phyloP scores from a whole-genome alignment of 2,329 filamentous ascomycete species.

The Hypoxylon sp. region DNA sequence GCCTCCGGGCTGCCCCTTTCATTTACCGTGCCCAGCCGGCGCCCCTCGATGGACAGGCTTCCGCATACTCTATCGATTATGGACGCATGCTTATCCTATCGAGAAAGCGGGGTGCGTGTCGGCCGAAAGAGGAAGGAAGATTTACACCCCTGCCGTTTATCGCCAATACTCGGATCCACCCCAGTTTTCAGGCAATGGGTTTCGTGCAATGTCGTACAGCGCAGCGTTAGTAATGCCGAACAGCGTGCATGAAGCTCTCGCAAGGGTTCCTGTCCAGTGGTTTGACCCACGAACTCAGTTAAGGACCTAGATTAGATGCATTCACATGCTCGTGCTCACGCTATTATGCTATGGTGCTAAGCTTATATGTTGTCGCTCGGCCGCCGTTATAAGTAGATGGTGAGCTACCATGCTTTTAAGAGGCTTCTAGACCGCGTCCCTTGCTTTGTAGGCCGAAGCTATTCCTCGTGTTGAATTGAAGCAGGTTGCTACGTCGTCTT shows the following conservation, averaged over 20 bases:
- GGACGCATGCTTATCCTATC: slow-evolving; percentile 4
- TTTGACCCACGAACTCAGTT: slow-evolving; percentile 29
- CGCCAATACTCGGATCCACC: not conserved
- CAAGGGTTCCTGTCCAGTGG: slow-evolving; percentile 30
- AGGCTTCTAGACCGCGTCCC: not conserved
- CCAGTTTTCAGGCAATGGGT: not conserved
- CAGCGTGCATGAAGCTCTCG: slow-evolving; percentile 24
- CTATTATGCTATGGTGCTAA: not conserved
- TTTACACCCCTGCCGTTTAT: slow-evolving; percentile 5
- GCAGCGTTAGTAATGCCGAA: slow-evolving; percentile 29
- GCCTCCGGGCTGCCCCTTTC: slow-evolving; percentile 38
- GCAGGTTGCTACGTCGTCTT: not conserved
- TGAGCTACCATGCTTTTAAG: slow-evolving; percentile 8
- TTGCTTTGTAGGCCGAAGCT: slow-evolving; percentile 14
- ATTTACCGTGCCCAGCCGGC: slow-evolving; percentile 17
- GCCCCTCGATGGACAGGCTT: not conserved
- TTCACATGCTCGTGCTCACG: slow-evolving; percentile 26
- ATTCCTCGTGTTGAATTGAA: slow-evolving; percentile 5
- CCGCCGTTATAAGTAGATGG: slow-evolving; percentile 29
- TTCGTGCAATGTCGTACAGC: slow-evolving; percentile 19
- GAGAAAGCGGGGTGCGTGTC: slow-evolving; percentile 3
- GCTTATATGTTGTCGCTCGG: slow-evolving; percentile 7
- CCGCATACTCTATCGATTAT: not conserved
- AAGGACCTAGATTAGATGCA: slow-evolving; percentile 31
- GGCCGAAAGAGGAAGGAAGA: slow-evolving; percentile 39